phyloP scores from a whole-genome alignment of 2,329 filamentous ascomycete genomes.

The Macrophomina pseudophaseolina region DNA sequence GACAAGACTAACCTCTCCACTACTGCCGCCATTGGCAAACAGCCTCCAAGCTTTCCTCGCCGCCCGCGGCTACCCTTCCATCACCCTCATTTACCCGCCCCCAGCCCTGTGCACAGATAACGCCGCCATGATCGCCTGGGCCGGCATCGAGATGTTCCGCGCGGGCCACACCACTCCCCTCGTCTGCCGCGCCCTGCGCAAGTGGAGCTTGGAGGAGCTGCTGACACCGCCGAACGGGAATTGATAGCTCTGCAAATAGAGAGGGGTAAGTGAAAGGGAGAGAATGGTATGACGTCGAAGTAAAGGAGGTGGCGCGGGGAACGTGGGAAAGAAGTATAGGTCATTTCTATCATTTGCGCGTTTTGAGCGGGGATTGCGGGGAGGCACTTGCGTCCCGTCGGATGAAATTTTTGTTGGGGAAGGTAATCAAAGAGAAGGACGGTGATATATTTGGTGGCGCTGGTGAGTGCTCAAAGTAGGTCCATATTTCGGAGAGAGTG shows the following conservation, averaged over 20 bases:
- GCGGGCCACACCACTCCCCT: constrained; percentile 61
- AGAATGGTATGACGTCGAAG: neutral
- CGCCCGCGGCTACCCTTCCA: constrained; percentile 65
- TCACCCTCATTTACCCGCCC: constrained; percentile 76
- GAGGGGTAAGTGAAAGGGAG: neutral
- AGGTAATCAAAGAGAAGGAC: neutral
- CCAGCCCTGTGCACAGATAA: constrained; percentile 86
- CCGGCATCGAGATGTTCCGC: constrained; percentile 89
- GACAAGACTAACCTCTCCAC: no score
- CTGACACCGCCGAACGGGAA: constrained; percentile 7
- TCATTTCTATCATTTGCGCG: no score
- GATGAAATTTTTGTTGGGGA: constrained; percentile 9
- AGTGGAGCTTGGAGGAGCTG: constrained; percentile 42
- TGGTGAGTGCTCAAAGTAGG: neutral
- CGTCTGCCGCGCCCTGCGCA: constrained; percentile 41
- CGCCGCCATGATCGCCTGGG: constrained; percentile 96
- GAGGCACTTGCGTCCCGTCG: neutral
- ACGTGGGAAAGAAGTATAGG: no score
- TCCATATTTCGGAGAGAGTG: neutral
- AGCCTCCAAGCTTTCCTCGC: constrained; percentile 63
- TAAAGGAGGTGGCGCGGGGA: constrained; percentile 19
- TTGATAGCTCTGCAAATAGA: neutral
- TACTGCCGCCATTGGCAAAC: neutral
- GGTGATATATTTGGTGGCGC: neutral
- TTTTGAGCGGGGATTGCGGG: neutral